phyloP scores from a whole-genome alignment of 2,329 filamentous ascomycete genomes.

The Lachnellula arida region DNA sequence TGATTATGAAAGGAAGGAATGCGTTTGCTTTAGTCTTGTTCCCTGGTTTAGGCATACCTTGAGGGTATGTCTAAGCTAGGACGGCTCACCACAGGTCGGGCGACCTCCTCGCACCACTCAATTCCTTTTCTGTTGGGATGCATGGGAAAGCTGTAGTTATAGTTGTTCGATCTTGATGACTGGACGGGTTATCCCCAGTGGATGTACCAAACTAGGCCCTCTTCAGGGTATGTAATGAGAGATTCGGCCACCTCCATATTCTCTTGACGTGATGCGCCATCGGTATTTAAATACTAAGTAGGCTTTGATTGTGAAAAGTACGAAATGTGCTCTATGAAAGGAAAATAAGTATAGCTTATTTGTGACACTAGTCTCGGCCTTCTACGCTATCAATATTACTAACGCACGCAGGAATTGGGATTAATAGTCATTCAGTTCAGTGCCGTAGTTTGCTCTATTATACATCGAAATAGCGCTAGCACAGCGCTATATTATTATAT shows the following conservation, averaged over 20 bases:
- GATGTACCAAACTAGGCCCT: conserved; percentile 29
- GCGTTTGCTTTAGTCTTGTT: conserved; percentile 29
- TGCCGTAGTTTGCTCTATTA: no score
- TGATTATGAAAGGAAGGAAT: conserved; percentile 28
- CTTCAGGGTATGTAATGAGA: conserved; percentile 32
- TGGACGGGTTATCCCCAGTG: conserved; percentile 27
- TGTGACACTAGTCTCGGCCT: no score
- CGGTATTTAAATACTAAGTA: no score
- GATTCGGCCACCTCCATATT: conserved; percentile 33
- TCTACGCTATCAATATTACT: no score
- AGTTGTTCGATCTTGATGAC: conserved; percentile 33
- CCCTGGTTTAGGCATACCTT: conserved; percentile 14
- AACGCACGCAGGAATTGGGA: no score
- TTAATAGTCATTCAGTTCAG: no score
- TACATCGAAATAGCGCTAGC: no score
- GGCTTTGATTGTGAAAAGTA: no score
- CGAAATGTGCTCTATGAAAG: no score
- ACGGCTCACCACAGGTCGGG: conserved; percentile 28
- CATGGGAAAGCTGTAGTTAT: conserved; percentile 31
- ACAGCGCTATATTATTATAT: no score
- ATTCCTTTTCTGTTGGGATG: conserved; percentile 33
- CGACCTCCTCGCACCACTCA: conserved; percentile 31
- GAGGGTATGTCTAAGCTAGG: conserved; percentile 15
- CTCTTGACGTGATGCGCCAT: background rate
- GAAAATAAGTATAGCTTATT: no score